A percentile compares a stretch with the other conserved stretches of the same genome.
Conservation (phyloP, 768 basidiomycete genomes). For the Mycena rebaudengoi region DNA sequence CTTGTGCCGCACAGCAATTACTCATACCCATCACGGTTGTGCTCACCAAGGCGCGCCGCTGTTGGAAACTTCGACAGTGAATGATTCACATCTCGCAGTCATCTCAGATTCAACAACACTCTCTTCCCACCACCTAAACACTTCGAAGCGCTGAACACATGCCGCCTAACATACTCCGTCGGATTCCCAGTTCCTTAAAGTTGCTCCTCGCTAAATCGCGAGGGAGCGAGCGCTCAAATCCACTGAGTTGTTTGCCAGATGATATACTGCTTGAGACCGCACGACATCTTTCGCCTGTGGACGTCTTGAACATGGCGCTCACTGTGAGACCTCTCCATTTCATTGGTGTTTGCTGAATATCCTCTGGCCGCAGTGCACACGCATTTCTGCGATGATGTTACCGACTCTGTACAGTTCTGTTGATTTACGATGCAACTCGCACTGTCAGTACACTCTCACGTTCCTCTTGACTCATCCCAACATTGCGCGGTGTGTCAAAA, state of each 20-base stretch:
- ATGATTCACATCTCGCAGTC: not conserved
- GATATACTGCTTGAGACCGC: conserved; percentile 25
- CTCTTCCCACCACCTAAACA: not conserved
- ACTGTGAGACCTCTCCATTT: conserved; percentile 14
- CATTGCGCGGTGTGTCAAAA: conserved; percentile 19
- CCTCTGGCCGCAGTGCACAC: conserved; percentile 14
- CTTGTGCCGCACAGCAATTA: conserved; percentile 21
- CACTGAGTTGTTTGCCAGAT: conserved; percentile 17
- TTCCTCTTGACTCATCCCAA: conserved; percentile 21
- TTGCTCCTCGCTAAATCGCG: conserved; percentile 21
- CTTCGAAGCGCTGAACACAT: not conserved
- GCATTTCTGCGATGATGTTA: conserved; percentile 15
- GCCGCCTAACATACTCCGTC: conserved; percentile 24
- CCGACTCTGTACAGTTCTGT: conserved; percentile 24
- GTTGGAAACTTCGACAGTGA: not conserved
- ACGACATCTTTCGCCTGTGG: conserved; percentile 12
- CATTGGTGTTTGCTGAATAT: not conserved
- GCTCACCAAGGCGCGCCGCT: not conserved
- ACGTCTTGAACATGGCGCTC: conserved; percentile 24
- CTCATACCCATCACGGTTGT: conserved; percentile 6
- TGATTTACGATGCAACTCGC: conserved; percentile 22
- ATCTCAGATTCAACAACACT: not conserved
- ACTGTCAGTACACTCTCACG: conserved; percentile 21
- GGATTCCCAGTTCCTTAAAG: conserved; percentile 25
- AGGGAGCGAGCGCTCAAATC: not conserved